A percentile compares a stretch with the other conserved stretches of the same genome.
phyloP scores from a whole-genome alignment of 2,329 filamentous ascomycete genomes.

The Pseudogymnoascus sp. region DNA sequence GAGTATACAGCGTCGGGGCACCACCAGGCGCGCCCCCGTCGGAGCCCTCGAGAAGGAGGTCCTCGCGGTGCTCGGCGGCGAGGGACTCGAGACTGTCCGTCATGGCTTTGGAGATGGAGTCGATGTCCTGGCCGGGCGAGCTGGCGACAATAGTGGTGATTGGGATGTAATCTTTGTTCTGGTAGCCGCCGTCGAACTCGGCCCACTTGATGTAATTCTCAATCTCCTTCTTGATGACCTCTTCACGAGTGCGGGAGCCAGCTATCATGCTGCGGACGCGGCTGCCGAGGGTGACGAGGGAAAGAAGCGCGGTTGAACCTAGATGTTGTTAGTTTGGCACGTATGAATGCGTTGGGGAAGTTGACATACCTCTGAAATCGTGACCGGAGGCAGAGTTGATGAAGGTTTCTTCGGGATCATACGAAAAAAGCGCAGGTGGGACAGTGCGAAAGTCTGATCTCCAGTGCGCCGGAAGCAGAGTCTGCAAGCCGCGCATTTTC shows the following conservation, averaged over 20 bases:
- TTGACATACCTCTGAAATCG: constrained; percentile 20
- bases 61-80: constrained; percentile 21
- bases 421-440: constrained; percentile 22
- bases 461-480: constrained; percentile 23
- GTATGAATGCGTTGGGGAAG: background rate
- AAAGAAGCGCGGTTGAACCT: constrained; percentile 23
- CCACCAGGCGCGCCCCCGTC: constrained; percentile 11
- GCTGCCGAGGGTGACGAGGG: constrained; percentile 22
- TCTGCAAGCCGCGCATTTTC: constrained; percentile 24
- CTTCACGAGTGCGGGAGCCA: constrained; percentile 16
- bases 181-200: constrained; percentile 27
- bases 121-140: constrained; percentile 15
- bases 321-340: constrained; percentile 11
- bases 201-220: constrained; percentile 27
- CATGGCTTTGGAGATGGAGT: constrained; percentile 18
- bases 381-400: constrained; percentile 21
- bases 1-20: constrained; percentile 18
- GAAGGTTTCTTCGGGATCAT: constrained; percentile 18
- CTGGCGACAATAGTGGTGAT: constrained; percentile 20
- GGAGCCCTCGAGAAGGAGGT: constrained; percentile 13
- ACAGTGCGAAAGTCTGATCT: constrained; percentile 25
- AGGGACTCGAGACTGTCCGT: constrained; percentile 23
- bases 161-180: constrained; percentile 24
- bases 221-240: constrained; percentile 23
- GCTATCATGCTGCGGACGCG: constrained; percentile 20